Evolutionary conservation across 2,329 filamentous ascomycete species (phyloP).

Genomic region (Zasmidium citrigriseum): DNA sequence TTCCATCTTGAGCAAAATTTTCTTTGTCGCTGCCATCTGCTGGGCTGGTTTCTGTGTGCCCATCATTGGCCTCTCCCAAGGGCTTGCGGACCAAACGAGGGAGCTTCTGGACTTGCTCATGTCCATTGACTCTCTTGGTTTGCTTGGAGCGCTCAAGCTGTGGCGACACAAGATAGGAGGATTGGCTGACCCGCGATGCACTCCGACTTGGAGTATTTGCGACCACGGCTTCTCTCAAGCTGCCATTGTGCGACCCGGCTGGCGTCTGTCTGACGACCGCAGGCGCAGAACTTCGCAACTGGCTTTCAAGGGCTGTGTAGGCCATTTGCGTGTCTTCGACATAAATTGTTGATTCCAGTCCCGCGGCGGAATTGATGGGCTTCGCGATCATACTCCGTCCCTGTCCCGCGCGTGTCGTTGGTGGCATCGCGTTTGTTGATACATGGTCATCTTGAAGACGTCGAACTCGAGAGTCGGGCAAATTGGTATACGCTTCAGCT

Average conservation of each 20-base stretch:
- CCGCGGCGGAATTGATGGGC: not conserved
- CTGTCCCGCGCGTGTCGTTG: no score
- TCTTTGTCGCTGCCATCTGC: not conserved
- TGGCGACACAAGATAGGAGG: constrained; percentile 28
- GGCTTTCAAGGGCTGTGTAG: constrained; percentile 43
- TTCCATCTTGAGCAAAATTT: not conserved
- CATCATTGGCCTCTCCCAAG: not conserved
- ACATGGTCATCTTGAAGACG: no score
- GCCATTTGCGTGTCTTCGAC: constrained; percentile 49
- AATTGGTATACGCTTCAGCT: constrained; percentile 45
- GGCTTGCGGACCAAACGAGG: not conserved
- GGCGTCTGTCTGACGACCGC: not conserved
- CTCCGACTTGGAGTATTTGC: not conserved
- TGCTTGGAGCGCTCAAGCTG: constrained; percentile 10
- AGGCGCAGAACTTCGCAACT: constrained; percentile 29
- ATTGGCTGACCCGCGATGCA: constrained; percentile 12
- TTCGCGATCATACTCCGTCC: no score
- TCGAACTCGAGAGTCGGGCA: no score
- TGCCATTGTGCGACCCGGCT: constrained; percentile 9
- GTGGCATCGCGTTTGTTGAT: no score
- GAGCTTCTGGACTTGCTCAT: not conserved
- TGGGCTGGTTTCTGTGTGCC: not conserved
- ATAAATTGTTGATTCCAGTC: constrained; percentile 24
- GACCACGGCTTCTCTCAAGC: constrained; percentile 24
- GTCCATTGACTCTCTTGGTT: not conserved